Evolutionary conservation across 2,329 filamentous ascomycete genomes (phyloP), one percentile per base, ranked within the genome.

Genomic region (Pestalotiopsis sp.): DNA sequence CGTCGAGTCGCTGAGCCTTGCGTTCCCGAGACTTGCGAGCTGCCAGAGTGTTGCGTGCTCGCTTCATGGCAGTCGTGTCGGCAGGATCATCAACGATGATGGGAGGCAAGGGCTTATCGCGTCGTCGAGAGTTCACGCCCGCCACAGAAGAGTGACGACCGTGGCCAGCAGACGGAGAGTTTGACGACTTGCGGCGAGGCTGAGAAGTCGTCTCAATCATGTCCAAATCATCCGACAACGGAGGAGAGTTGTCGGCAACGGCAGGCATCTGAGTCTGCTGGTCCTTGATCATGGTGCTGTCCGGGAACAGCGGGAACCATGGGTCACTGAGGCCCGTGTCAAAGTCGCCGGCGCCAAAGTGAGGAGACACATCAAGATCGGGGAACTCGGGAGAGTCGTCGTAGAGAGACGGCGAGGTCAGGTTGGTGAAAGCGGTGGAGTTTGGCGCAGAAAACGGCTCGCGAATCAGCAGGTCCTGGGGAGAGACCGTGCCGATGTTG

Each of bases 21-120:
- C 94, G 91, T 77, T 94, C 91, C 66, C 95, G 91, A 69, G 94
- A 97, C 83, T 97, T 97, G 73, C 95, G 94, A 75, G 95, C 95
- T 20, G 95, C 95, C 79, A 97, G 88, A 9, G 94, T 97, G 80
- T 98, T 98, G 73, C 94, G 92, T 65, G 94, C 95, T 79, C 95
- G 93, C 90, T 98, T 98, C 86, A 95, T 89, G 23, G 93, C 94
- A n/a, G 92, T 80, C 11, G 87, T 88, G 76, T 98, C 95, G 57
- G 75, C 83, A 0, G 90, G 88, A 74, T 98, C 93, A 36, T 91
- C 89, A 49, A 94, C 88, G 70, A 92, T 83, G 78, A 97, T 95
- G 6, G 91, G 91, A 71, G 92, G 91, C 67, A 97, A 84, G 71
- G 92, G 91, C 86, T 95, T 95, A 77, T 93, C 90, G 72, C 93